phyloP scores from a whole-genome alignment of 2,329 filamentous ascomycete genomes.

The Verticillium tricorpus region DNA sequence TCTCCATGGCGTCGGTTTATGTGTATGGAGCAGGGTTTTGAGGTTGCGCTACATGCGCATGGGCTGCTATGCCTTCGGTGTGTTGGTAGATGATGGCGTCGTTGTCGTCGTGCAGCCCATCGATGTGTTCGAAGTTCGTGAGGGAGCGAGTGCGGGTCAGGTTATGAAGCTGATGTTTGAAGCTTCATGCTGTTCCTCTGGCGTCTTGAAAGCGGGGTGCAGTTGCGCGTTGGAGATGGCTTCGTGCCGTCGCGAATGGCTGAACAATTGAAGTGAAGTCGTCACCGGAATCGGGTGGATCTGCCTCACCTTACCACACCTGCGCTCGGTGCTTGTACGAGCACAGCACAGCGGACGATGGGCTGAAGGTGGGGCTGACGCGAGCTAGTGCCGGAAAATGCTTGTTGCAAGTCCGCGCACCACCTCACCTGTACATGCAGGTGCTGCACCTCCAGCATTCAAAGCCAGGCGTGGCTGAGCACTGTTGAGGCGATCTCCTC shows the following conservation, averaged over 20 bases:
- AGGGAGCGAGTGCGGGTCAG: not conserved
- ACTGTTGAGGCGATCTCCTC: not conserved
- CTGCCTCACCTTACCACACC: not conserved
- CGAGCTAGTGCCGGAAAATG: not conserved
- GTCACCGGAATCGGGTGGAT: not conserved
- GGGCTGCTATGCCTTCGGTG: not conserved
- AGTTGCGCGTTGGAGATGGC: not conserved
- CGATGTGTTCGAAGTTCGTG: not conserved
- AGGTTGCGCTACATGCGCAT: not conserved
- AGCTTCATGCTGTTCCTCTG: not conserved
- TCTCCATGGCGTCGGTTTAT: conserved; percentile 42
- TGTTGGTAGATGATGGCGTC: not conserved
- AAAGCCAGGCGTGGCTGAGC: not conserved
- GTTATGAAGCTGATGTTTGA: not conserved
- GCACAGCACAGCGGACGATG: not conserved
- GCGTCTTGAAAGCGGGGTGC: not conserved
- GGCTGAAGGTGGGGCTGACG: not conserved
- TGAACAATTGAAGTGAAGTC: not conserved
- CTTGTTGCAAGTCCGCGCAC: not conserved
- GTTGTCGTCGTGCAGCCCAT: not conserved
- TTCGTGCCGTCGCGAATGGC: not conserved
- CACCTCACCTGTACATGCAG: not conserved
- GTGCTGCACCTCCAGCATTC: too few relatives aligned
- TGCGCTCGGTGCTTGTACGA: not conserved
- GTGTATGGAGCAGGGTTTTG: conserved; percentile 1